These are phyloP conservation scores for Candida sakaeoensis DNA, from an alignment of 805 yeast species.

Conservation along the genomic window DNA sequence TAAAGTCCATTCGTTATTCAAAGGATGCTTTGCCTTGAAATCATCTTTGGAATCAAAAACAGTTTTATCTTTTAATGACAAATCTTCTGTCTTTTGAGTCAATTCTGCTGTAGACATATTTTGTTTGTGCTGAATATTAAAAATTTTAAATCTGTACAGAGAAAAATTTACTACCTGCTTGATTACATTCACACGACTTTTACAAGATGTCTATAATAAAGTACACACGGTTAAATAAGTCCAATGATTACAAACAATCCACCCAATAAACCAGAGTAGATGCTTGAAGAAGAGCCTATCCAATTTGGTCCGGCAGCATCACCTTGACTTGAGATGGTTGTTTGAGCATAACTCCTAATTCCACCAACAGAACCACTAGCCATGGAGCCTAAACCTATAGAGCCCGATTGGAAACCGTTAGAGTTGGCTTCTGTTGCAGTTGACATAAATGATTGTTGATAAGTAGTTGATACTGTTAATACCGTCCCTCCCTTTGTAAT, in stretches of 20 bases:
- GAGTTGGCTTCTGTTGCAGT: slow-evolving; percentile 17
- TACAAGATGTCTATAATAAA: not conserved
- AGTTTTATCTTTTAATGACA: slow-evolving; percentile 41
- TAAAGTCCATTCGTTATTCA: slow-evolving; percentile 87
- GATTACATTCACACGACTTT: slow-evolving; percentile 4
- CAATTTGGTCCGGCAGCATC: slow-evolving; percentile 10
- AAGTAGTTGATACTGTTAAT: slow-evolving; percentile 21
- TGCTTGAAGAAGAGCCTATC: not conserved
- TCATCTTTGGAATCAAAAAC: slow-evolving; percentile 59
- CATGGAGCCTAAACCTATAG: slow-evolving; percentile 28
- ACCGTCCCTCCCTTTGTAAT: slow-evolving; percentile 28
- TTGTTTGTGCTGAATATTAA: slow-evolving; percentile 1
- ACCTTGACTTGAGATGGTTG: slow-evolving; percentile 19
- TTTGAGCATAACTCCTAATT: slow-evolving; percentile 25
- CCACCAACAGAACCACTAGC: slow-evolving; percentile 25
- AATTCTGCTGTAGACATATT: slow-evolving; percentile 42
- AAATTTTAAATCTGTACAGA: slow-evolving; percentile 1
- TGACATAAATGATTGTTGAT: slow-evolving; percentile 23
- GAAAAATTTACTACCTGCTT: not conserved
- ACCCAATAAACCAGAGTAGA: slow-evolving; percentile 16
- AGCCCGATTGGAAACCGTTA: slow-evolving; percentile 21
- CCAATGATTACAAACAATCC: slow-evolving; percentile 13
- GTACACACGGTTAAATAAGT: slow-evolving; percentile 1
- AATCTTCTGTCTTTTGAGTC: slow-evolving; percentile 41
- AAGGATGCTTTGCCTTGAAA: slow-evolving; percentile 81